A percentile compares a stretch with the other conserved stretches of the same genome.
These are phyloP conservation scores for Aspergillus ochraceoroseus DNA, from an alignment of 2,329 filamentous ascomycete genomes.

Conservation along the genomic window DNA sequence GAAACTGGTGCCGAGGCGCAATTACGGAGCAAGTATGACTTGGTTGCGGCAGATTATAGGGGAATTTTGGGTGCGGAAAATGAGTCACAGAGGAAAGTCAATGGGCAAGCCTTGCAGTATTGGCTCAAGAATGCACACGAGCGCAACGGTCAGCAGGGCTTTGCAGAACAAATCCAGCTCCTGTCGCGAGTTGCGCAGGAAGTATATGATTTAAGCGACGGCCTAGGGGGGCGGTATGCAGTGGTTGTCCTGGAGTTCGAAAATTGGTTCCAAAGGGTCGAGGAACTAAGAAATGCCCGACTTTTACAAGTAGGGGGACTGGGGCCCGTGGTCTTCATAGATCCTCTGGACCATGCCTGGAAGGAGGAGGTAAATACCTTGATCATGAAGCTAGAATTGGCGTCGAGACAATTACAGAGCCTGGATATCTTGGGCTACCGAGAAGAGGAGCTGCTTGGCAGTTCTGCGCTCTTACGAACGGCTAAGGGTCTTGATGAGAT, in stretches of 20 bases:
- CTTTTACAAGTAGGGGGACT: conserved; percentile 11
- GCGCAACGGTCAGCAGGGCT: conserved; percentile 27
- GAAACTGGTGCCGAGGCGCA: conserved; percentile 27
- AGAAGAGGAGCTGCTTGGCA: conserved; percentile 20
- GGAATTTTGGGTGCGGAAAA: conserved; percentile 32
- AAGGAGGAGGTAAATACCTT: conserved; percentile 32
- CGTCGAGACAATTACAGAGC: conserved; percentile 33
- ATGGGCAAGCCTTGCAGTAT: conserved; percentile 33
- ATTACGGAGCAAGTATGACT: conserved; percentile 34
- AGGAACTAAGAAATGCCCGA: conserved; percentile 24
- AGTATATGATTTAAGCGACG: conserved; percentile 31
- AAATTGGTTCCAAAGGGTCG: conserved; percentile 33
- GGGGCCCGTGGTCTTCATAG: conserved; percentile 29
- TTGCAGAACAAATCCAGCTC: conserved; percentile 37
- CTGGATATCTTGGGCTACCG: conserved; percentile 35
- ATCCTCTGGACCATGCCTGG: conserved; percentile 35
- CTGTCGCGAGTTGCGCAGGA: conserved; percentile 41
- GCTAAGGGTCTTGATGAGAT: conserved; percentile 29
- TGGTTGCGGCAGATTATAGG: conserved; percentile 34
- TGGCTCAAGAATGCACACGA: conserved; percentile 34
- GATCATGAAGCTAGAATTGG: conserved; percentile 34
- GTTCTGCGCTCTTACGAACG: conserved; percentile 34
- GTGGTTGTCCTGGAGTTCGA: conserved; percentile 33
- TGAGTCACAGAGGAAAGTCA: conserved; percentile 31
- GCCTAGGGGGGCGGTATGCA: conserved; percentile 29